Conservation (phyloP, 805 yeast genomes). For the Myxozyma melibiosi region DNA sequence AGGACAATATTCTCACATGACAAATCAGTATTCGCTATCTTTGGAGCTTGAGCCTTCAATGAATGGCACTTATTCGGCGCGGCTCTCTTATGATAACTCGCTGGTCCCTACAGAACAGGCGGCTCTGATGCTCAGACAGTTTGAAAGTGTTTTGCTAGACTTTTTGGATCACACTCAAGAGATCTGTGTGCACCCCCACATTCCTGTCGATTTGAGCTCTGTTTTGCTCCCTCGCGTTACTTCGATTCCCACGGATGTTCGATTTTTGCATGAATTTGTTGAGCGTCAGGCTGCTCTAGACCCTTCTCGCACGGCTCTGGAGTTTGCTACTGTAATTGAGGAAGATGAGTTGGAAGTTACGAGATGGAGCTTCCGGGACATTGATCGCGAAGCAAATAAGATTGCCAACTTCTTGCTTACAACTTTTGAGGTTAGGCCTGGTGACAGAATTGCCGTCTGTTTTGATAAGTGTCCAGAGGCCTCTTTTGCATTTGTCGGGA, state of each 20-base stretch:
- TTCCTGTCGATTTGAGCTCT: conserved; percentile 16
- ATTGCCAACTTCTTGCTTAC: conserved; percentile 29
- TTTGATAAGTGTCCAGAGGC: conserved; percentile 37
- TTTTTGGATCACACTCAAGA: conserved; percentile 1
- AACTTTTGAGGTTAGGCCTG: conserved; percentile 3
- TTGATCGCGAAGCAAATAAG: conserved; percentile 28
- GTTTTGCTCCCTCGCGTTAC: conserved; percentile 7
- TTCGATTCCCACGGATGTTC: conserved; percentile 12
- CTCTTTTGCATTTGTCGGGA: conserved; percentile 34
- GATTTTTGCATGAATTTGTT: conserved; percentile 32
- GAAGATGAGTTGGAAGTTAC: not conserved
- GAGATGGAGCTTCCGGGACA: conserved; percentile 32
- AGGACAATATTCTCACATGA: not conserved
- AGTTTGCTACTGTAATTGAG: conserved; percentile 28
- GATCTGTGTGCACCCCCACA: not conserved
- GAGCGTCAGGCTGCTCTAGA: conserved; percentile 20
- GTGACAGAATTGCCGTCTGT: conserved; percentile 30
- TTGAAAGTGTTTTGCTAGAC: conserved; percentile 12
- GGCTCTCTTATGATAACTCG: conserved; percentile 2
- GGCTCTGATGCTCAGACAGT: conserved; percentile 23
- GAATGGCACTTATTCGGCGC: not conserved
- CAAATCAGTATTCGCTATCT: conserved; percentile 17
- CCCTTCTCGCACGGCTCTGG: conserved; percentile 29
- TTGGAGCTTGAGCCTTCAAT: conserved; percentile 26
- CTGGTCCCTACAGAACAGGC: conserved; percentile 28